Conservation (phyloP, 805 yeast species). For the Candida methanosorbosa region DNA sequence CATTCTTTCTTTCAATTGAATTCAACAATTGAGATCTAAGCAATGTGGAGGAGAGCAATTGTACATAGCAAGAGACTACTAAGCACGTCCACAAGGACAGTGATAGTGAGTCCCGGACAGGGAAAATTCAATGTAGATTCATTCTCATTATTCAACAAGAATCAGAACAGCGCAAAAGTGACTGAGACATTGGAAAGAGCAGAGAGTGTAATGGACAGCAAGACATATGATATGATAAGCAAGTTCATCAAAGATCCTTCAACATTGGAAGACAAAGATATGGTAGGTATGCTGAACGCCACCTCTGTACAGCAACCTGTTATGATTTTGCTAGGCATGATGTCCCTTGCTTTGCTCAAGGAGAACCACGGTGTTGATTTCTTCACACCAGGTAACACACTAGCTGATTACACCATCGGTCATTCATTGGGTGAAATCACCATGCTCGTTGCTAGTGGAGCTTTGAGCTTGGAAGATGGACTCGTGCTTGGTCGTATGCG, state of each 20-base stretch:
- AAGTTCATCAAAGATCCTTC: constrained; percentile 9
- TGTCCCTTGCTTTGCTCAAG: constrained; percentile 12
- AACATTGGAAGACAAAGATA: neutral
- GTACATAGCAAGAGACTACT: neutral
- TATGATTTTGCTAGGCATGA: constrained; percentile 17
- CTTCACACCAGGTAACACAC: constrained; percentile 1
- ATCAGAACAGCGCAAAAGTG: too few species aligned
- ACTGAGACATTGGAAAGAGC: too few species aligned
- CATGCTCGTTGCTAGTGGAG: constrained; percentile 18
- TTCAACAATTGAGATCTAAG: too few species aligned
- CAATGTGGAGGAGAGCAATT: neutral
- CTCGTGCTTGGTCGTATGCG: constrained; percentile 17
- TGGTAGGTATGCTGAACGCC: constrained; percentile 7
- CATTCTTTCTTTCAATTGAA: too few species aligned
- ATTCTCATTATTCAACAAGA: neutral
- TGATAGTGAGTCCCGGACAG: constrained; percentile 23
- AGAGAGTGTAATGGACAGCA: too few species aligned
- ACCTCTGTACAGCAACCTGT: constrained; percentile 26
- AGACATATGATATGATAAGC: too few species aligned
- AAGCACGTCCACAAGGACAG: constrained; percentile 2
- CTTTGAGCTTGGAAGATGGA: constrained; percentile 16
- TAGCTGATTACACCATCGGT: constrained; percentile 20
- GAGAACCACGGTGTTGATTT: constrained; percentile 13
- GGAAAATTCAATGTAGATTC: constrained; percentile 15
- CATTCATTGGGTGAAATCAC: constrained; percentile 29